These are phyloP conservation scores for Trametes cubensis DNA, from an alignment of 768 basidiomycete genomes.

Conservation along the genomic window DNA sequence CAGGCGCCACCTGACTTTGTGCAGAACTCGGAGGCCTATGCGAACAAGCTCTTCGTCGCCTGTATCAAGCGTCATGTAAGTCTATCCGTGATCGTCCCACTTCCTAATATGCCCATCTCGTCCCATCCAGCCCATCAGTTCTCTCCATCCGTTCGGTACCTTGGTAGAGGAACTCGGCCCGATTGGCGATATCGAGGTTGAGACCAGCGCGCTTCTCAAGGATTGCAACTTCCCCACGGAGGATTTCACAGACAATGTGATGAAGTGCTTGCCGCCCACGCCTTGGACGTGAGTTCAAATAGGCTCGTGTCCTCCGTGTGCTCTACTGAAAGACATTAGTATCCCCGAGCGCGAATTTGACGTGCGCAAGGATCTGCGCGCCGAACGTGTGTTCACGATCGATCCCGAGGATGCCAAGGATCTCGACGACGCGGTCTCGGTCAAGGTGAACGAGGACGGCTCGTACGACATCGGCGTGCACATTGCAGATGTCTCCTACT, in stretches of 20 bases:
- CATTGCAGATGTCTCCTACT: constrained; percentile 94
- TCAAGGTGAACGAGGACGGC: constrained; percentile 88
- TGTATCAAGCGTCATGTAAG: constrained; percentile 97
- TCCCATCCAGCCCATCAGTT: constrained; percentile 76
- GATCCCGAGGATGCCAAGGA: constrained; percentile 91
- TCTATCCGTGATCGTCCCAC: constrained; percentile 25
- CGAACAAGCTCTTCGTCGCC: constrained; percentile 90
- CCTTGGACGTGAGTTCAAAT: constrained; percentile 80
- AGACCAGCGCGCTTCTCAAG: constrained; percentile 95
- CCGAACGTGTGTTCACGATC: constrained; percentile 87
- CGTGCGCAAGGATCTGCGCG: constrained; percentile 83
- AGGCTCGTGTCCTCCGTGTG: constrained; percentile 28
- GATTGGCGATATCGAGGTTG: constrained; percentile 98
- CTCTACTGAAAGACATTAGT: constrained; percentile 38
- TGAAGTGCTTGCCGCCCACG: constrained; percentile 93
- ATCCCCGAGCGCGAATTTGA: constrained; percentile 90
- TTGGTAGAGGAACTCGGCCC: constrained; percentile 97
- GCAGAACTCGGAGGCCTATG: constrained; percentile 89
- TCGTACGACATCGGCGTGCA: constrained; percentile 94
- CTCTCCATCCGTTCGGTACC: constrained; percentile 97
- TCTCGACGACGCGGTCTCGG: constrained; percentile 91
- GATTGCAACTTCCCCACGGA: constrained; percentile 99
- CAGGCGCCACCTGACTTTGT: constrained; percentile 97
- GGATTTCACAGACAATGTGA: constrained; percentile 92
- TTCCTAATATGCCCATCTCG: constrained; percentile 8